These are phyloP conservation scores for Suillus sp. DNA, from an alignment of 768 basidiomycete species.

Conservation along the genomic window DNA sequence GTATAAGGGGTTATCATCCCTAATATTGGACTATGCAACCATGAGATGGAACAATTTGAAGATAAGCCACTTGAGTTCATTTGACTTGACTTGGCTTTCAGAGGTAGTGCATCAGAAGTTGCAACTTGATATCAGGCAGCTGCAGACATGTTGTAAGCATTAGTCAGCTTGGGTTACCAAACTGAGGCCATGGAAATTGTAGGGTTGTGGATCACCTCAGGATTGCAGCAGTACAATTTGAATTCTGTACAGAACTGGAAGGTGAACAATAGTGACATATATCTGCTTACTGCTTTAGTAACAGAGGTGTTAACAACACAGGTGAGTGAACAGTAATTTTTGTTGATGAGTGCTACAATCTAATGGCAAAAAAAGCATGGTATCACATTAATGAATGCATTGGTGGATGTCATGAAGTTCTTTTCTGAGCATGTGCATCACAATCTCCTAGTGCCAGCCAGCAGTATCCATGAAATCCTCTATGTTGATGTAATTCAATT, in stretches of 20 bases:
- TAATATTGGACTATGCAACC: slow-evolving; percentile 85
- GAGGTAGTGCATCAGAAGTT: slow-evolving; percentile 55
- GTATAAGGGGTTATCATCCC: slow-evolving; percentile 91
- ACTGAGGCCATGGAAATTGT: slow-evolving; percentile 84
- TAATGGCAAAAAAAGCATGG: slow-evolving; percentile 60
- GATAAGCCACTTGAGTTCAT: slow-evolving; percentile 97
- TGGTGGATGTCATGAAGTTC: slow-evolving; percentile 93
- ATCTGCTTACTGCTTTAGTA: slow-evolving; percentile 91
- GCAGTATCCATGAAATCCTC: slow-evolving; percentile 81
- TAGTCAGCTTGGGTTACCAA: slow-evolving; percentile 84
- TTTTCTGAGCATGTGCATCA: slow-evolving; percentile 90
- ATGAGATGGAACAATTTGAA: slow-evolving; percentile 94
- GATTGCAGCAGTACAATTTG: slow-evolving; percentile 66
- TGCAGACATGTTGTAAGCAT: slow-evolving; percentile 91
- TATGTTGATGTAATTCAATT: slow-evolving; percentile 97
- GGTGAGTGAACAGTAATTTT: slow-evolving; percentile 43
- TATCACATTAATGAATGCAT: slow-evolving; percentile 88
- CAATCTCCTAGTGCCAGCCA: slow-evolving; percentile 74
- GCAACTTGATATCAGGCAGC: slow-evolving; percentile 91
- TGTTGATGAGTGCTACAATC: slow-evolving; percentile 1
- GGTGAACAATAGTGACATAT: slow-evolving; percentile 91
- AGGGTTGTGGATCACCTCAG: slow-evolving; percentile 75
- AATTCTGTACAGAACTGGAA: slow-evolving; percentile 75
- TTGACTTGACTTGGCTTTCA: slow-evolving; percentile 75
- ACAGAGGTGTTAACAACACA: slow-evolving; percentile 84